Evolutionary conservation across 257 asterid genomes (phyloP), one percentile per base, ranked within the genome.

Genomic region (Primulina eburnea): DNA sequence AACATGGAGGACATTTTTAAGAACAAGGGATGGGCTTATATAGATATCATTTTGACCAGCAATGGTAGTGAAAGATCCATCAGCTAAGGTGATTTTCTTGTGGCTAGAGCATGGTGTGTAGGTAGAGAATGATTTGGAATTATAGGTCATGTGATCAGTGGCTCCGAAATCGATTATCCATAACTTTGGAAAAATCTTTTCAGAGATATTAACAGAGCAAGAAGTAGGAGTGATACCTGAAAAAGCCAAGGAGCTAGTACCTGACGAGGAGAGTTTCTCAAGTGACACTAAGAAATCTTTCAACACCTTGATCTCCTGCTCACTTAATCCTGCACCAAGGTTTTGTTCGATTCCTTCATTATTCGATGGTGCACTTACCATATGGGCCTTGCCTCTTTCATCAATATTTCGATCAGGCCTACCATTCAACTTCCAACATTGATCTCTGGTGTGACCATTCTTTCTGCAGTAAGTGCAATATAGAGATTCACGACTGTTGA

Each of bases 1-100:
- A 18, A 76, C 62, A 65, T 65, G 64, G 6, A 69, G 68, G 20
- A 64, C 71, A 32, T 75, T 60, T 74, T 52, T 67, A 18, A 62
- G 67, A 17, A 69, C n/a, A 30, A 55, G 24, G 1, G 28, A 8
- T 8, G 50, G 30, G 10, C 30, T 40, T 0, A 70, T 26, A n/a
- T 37, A 11, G 11, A 68, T 60, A 34, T 69, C 70, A 35, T 55
- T 63, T n/a, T 17, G 33, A n/a, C 75, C 61, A n/a, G 75, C 80
- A n/a, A 65, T 37, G 28, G 57, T 70, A 18, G 43, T 37, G 26
- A 24, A 24, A 24, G 26, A 24, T 24, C 26, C 26, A 24, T 24
- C 26, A 24, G 26, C 26, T 24, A 24, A 24, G 26, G 26, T 24
- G 26, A 24, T 24, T 24, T 24, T 24, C 26, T 24, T 24, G 26